A percentile compares a stretch with the other conserved stretches of the same genome.
These are phyloP conservation scores for Monosporascus sp. DNA, from an alignment of 2,329 filamentous ascomycete species.

Conservation along the genomic window DNA sequence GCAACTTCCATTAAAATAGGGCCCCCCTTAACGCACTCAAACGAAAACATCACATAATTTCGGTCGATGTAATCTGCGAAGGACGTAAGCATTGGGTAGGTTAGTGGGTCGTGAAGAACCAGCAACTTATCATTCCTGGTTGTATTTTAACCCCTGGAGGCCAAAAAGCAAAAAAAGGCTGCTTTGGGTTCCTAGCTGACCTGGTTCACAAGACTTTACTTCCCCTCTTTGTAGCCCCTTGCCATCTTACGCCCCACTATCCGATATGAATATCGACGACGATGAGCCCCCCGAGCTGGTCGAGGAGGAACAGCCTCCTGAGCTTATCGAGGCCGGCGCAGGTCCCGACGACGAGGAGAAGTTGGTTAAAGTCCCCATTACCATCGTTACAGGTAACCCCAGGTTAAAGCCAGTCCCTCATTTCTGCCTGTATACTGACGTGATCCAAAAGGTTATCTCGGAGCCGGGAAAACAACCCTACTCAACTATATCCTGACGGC, in stretches of 20 bases:
- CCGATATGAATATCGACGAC: constrained; percentile 58
- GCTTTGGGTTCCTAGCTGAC: no score
- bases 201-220: neutral
- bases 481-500: constrained; percentile 95
- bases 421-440: constrained; percentile 3
- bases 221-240: neutral
- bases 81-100: no score
- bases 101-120: no score
- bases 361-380: constrained; percentile 69
- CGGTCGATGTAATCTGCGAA: no score
- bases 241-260: neutral
- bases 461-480: constrained; percentile 90
- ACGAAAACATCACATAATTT: no score
- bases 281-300: constrained; percentile 63
- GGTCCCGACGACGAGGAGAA: constrained; percentile 43
- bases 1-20: no score
- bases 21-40: no score
- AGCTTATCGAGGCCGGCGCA: constrained; percentile 22
- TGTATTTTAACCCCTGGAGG: no score
- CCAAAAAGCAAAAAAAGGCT: no score
- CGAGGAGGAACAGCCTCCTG: constrained; percentile 29
- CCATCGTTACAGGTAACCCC: constrained; percentile 68
- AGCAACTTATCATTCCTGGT: no score
- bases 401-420: neutral
- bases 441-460: constrained; percentile 69